Evolutionary conservation across 1,139 yeast species (phyloP), one percentile per base, ranked within the genome.

Genomic region (Nadsonia starkeyi-henricii): DNA sequence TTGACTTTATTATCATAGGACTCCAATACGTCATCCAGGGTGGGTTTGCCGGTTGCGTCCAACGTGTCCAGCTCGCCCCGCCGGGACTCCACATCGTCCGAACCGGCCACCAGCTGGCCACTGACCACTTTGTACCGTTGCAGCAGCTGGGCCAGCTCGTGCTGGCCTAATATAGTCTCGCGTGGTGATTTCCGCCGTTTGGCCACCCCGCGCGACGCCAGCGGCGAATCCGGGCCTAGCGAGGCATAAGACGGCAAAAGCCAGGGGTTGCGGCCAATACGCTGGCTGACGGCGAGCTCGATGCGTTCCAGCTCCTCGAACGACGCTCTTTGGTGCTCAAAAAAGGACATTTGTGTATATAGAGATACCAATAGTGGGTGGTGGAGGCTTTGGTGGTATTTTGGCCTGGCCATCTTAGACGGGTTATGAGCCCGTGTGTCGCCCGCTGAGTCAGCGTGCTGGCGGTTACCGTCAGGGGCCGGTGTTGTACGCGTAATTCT

Each of bases 71-170:
- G 42, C 3, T 44, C 51, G 44, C 13, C 36, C n/a, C 20, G 41
- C 28, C 9, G 5, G 5, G 9, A 9, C 28, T 23, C 9, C 5
- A 5, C 28, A 23, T 23, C 28, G 9, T 5, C 28, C 28, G 28
- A 23, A 23, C 5, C 9, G 9, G 5, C 28, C 9, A 60, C 47
- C 18, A 73, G 46, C n/a, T 59, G 57, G 12, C 52, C 48, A 42
- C 72, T 62, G 47, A 68, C 72, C 15, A 58, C 61, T 42, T 67
- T 61, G 57, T 77, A 79, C 52, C 75, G 72, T 7, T 72, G 68
- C 2, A 75, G 57, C 46, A 89, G 75, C 45, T 62, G 57, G 18
- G 70, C 67, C 2, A 85, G 69, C 60, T 89, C 96, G 61, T 81
- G 85, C 56, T 81, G 79, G 55, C 84, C 93, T 17, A 78, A 55